A percentile compares a stretch with the other conserved stretches of the same genome.
Evolutionary conservation across 2,329 filamentous ascomycete species (phyloP).

Genomic region (Monosporascus sp.): DNA sequence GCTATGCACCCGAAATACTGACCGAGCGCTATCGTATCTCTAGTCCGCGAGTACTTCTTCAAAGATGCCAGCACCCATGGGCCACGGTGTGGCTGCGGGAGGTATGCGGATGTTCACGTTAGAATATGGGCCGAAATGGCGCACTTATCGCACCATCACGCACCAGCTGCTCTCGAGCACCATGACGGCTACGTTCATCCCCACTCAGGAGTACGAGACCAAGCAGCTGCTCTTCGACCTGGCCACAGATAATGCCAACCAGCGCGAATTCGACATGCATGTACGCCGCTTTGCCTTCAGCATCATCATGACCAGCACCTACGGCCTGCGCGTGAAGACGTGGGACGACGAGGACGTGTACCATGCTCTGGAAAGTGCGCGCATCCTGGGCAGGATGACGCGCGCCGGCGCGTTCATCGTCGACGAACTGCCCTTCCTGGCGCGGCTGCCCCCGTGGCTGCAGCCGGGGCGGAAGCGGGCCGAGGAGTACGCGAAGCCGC

Average conservation of each 20-base stretch:
- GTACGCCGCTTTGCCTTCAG: constrained; percentile 23
- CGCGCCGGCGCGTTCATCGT: constrained; percentile 19
- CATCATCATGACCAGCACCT: constrained; percentile 24
- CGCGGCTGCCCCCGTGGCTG: constrained; percentile 15
- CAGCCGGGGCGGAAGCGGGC: constrained; percentile 17
- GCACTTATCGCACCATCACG: constrained; percentile 30
- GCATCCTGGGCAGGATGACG: constrained; percentile 13
- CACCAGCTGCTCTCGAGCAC: constrained; percentile 31
- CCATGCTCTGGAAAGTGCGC: constrained; percentile 4
- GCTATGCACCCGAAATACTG: too few relatives aligned
- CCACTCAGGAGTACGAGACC: constrained; percentile 38
- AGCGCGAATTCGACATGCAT: constrained; percentile 23
- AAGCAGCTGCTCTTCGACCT: constrained; percentile 39
- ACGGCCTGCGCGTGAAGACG: constrained; percentile 17
- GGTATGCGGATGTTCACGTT: constrained; percentile 35
- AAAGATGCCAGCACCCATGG: constrained; percentile 31
- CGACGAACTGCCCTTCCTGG: constrained; percentile 19
- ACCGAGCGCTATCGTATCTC: too few relatives aligned
- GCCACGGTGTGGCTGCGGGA: constrained; percentile 31
- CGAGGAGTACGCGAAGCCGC: constrained; percentile 4
- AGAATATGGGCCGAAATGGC: constrained; percentile 35
- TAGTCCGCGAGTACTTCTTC: constrained; percentile 28
- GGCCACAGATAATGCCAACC: constrained; percentile 24
- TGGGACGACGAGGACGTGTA: constrained; percentile 17
- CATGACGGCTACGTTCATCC: constrained; percentile 32